phyloP scores from a whole-genome alignment of 495 filamentous ascomycete genomes.

The Aspergillus incahuasiensis region DNA sequence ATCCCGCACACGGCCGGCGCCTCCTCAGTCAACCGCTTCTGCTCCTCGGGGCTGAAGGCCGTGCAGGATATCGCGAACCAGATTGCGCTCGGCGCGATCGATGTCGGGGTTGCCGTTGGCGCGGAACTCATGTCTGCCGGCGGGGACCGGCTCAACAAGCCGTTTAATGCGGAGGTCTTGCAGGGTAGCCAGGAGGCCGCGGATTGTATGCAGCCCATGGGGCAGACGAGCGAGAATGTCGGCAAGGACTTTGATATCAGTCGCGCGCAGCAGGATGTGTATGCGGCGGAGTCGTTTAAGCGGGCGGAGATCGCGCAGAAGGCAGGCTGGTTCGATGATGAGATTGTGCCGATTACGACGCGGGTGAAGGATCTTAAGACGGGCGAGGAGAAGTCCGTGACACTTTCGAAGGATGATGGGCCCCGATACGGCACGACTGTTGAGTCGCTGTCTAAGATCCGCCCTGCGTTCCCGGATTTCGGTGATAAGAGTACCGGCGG shows the following conservation, averaged over 20 bases:
- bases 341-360: slow-evolving; percentile 83
- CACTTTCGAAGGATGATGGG: slow-evolving; percentile 80
- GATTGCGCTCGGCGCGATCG: slow-evolving; percentile 75
- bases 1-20: slow-evolving; percentile 85
- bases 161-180: slow-evolving; percentile 76
- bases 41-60: slow-evolving; percentile 91
- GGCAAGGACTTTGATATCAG: slow-evolving; percentile 81
- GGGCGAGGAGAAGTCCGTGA: slow-evolving; percentile 72
- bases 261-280: slow-evolving; percentile 75
- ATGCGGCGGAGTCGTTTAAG: slow-evolving; percentile 78
- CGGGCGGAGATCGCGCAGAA: slow-evolving; percentile 89
- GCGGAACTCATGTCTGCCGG: slow-evolving; percentile 80
- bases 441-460: slow-evolving; percentile 76
- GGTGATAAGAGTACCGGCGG: slow-evolving; percentile 86
- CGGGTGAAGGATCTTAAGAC: slow-evolving; percentile 77
- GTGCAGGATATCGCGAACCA: slow-evolving; percentile 91
- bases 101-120: slow-evolving; percentile 80
- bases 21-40: slow-evolving; percentile 89
- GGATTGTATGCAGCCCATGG: slow-evolving; percentile 95
- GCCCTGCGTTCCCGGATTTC: slow-evolving; percentile 85
- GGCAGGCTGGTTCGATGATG: slow-evolving; percentile 88
- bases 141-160: slow-evolving; percentile 59
- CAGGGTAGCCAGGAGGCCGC: slow-evolving; percentile 68
- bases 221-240: slow-evolving; percentile 97
- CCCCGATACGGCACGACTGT: slow-evolving; percentile 84